Conservation (phyloP, 2,329 filamentous ascomycete species). For the Sphaerostilbella broomeana region DNA sequence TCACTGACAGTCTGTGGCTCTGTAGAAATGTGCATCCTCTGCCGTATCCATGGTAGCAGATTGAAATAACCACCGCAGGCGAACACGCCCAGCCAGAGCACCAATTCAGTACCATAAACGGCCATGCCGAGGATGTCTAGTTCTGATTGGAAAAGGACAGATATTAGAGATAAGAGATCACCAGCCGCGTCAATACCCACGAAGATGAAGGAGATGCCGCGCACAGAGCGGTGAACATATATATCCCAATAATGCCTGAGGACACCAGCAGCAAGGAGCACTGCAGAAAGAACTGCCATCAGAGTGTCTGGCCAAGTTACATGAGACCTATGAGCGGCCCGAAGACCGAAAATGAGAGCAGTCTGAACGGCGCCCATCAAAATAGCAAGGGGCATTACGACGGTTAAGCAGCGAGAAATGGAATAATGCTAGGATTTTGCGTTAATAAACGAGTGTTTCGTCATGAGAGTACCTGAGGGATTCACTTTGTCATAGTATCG, state of each 20-base stretch:
- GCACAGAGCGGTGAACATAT: conserved; percentile 56
- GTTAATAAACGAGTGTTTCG: no score
- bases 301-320: conserved; percentile 56
- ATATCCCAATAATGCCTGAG: conserved; percentile 65
- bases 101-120: conserved; percentile 60
- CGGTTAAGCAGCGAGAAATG: conserved; percentile 38
- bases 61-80: conserved; percentile 60
- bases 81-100: conserved; percentile 62
- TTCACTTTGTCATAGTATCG: conserved; percentile 35
- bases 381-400: conserved; percentile 45
- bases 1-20: not conserved
- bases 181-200: conserved; percentile 63
- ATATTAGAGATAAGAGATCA: conserved; percentile 60
- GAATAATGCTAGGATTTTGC: conserved; percentile 42
- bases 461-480: no score
- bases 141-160: conserved; percentile 53
- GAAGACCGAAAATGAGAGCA: conserved; percentile 52
- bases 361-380: conserved; percentile 55
- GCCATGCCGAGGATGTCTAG: conserved; percentile 57
- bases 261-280: conserved; percentile 58
- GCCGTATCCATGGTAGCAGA: conserved; percentile 49
- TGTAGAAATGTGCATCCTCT: conserved; percentile 18
- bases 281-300: conserved; percentile 60
- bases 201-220: conserved; percentile 67
- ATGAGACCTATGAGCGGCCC: conserved; percentile 35